Evolutionary conservation across 352 stramenopile genomes (phyloP).

Genomic region (Pythium insidiosum): DNA sequence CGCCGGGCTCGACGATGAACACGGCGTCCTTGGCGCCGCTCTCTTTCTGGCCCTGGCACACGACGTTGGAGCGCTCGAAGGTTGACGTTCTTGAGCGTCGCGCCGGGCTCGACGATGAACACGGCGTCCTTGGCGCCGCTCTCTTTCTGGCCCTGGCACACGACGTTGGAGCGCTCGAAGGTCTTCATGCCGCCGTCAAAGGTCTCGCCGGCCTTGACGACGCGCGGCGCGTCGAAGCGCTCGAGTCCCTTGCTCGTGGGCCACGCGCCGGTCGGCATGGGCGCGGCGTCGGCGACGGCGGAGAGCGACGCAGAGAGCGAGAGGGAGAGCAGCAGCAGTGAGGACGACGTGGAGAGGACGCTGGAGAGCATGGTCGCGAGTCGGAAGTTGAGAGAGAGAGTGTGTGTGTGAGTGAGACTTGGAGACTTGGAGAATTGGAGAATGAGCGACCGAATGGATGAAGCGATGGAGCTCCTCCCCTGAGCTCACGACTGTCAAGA

Average conservation of each 20-base stretch:
- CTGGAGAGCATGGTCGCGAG: too few relatives aligned
- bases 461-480: too few relatives aligned
- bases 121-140: constrained; percentile 8
- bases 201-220: constrained; percentile 23
- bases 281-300: background rate
- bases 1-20: constrained; percentile 41
- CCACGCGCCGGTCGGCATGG: constrained; percentile 18
- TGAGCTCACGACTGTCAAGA: too few relatives aligned
- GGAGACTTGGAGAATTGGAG: too few relatives aligned
- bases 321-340: too few relatives aligned
- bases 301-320: too few relatives aligned
- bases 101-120: too few relatives aligned
- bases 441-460: too few relatives aligned
- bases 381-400: too few relatives aligned
- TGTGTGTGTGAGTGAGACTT: too few relatives aligned
- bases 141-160: constrained; percentile 23
- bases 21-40: constrained; percentile 8
- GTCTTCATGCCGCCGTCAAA: constrained; percentile 52
- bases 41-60: constrained; percentile 23
- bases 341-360: too few relatives aligned
- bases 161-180: constrained; percentile 40
- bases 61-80: constrained; percentile 40
- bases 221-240: constrained; percentile 18
- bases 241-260: constrained; percentile 12
- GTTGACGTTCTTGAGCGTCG: too few relatives aligned